Evolutionary conservation across 2,329 filamentous ascomycete genomes (phyloP), one percentile per base, ranked within the genome.

Genomic region (Neofusicoccum laricinum): DNA sequence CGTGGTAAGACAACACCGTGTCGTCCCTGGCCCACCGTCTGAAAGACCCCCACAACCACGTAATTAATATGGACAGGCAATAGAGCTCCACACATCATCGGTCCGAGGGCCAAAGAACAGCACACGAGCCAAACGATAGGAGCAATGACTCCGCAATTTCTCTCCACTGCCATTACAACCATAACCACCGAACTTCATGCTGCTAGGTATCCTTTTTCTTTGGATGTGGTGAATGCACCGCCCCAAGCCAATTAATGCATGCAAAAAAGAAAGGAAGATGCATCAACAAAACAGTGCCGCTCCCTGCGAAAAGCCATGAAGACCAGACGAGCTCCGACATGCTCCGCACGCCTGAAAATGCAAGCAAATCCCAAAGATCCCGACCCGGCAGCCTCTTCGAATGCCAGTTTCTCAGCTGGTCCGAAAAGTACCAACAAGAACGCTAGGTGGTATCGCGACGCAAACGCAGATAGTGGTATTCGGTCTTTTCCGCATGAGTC

Each of bases 391-490:
- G 11, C 15, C n/a, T 59, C n/a, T 38, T 46, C 55, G 8, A 59
- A 12, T 19, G 40, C 46, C 34, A 17, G 25, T 36, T 19, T 41
- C 25, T 6, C 3, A 30, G n/a, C 55, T 45, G 30, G 36, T 25
- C 41, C 40, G 46, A 21, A 46, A n/a, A 59, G 55, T 59, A 48
- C 55, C 41, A 59, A 59, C 55, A 59, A 59, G 55, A 59, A 48
- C 38, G 25, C 25, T 32, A 59, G 46, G 17, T 15, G 25, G 41
- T 46, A 59, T 48, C 25, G 41, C 43, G 36, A 36, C 41, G n/a
- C n/a, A 36, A 2, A n/a, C 38, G 25, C 25, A 21, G 55, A 36
- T 25, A 6, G 38, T 45, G 40, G 21, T 46, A 45, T 46, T 25
- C 30, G 41, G 38, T 38, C 41, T 36, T 59, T 43, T 46, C 53